Conservation (phyloP, 768 basidiomycete species). For the Pleurotus tuoliensis region DNA sequence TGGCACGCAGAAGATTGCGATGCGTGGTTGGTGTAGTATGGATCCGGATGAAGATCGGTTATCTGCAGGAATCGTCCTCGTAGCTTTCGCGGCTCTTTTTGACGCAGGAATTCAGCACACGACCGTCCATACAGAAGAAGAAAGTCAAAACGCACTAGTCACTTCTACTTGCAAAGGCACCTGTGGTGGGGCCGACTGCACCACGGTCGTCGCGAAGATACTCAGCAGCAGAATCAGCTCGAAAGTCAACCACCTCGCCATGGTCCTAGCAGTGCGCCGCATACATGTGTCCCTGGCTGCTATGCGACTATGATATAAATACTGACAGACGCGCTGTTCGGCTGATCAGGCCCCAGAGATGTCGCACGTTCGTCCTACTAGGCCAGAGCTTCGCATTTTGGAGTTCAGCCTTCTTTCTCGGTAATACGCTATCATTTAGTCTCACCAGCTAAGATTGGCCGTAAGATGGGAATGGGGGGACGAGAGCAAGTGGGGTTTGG, state of each 20-base stretch:
- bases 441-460: too few relatives aligned
- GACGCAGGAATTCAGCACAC: constrained; percentile 6
- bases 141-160: constrained; percentile 22
- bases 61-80: constrained; percentile 78
- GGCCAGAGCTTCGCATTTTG: constrained; percentile 4
- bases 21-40: constrained; percentile 47
- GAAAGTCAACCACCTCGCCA: constrained; percentile 5
- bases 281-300: neutral
- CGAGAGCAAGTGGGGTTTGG: too few relatives aligned
- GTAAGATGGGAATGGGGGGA: too few relatives aligned
- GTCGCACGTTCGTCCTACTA: constrained; percentile 6
- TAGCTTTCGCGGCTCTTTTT: constrained; percentile 44
- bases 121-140: neutral
- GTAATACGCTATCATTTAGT: neutral
- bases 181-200: constrained; percentile 36
- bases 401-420: neutral
- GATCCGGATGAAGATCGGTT: constrained; percentile 72
- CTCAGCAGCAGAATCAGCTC: constrained; percentile 15
- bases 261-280: neutral
- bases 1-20: constrained; percentile 67
- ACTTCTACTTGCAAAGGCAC: constrained; percentile 29
- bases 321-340: neutral
- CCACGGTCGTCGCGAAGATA: constrained; percentile 15
- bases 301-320: neutral
- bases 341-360: neutral